Conservation (phyloP, 148 eudicot genomes). For the Polygonum maritimum region DNA sequence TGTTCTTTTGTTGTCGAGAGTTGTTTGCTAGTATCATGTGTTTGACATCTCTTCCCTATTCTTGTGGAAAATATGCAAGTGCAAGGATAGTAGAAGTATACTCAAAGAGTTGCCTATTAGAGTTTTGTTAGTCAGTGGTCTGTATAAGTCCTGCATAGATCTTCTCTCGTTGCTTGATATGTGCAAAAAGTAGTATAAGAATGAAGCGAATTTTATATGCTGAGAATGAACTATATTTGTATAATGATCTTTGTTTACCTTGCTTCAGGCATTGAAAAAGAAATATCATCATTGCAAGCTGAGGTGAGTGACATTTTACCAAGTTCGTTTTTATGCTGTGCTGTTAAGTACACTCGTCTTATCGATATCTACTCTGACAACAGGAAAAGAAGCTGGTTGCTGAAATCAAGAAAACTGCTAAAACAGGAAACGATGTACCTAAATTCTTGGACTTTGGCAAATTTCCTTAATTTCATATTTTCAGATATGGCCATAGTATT, state of each 20-base stretch:
- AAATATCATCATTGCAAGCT: constrained; percentile 61
- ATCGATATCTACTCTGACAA: constrained; percentile 9
- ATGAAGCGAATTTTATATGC: background rate
- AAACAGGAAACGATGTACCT: constrained; percentile 89
- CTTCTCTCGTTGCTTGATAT: background rate
- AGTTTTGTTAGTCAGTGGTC: background rate
- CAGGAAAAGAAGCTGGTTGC: constrained; percentile 96
- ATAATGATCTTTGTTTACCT: constrained; percentile 7
- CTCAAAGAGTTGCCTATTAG: background rate
- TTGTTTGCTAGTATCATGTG: background rate
- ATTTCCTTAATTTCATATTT: background rate
- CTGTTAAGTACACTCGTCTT: constrained; percentile 12
- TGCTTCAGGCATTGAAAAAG: constrained; percentile 76
- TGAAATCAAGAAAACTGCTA: constrained; percentile 97
- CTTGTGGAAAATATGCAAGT: background rate
- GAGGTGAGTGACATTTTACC: constrained; percentile 42
- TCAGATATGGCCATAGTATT: background rate
- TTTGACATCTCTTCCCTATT: background rate
- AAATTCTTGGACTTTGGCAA: background rate
- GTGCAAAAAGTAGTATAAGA: background rate
- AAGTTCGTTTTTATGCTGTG: background rate
- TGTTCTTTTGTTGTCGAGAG: background rate
- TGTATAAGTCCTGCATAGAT: background rate
- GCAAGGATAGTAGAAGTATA: background rate
- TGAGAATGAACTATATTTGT: background rate